phyloP scores from a whole-genome alignment of 1,139 yeast species.

The Protomyces lactucae-debilis region DNA sequence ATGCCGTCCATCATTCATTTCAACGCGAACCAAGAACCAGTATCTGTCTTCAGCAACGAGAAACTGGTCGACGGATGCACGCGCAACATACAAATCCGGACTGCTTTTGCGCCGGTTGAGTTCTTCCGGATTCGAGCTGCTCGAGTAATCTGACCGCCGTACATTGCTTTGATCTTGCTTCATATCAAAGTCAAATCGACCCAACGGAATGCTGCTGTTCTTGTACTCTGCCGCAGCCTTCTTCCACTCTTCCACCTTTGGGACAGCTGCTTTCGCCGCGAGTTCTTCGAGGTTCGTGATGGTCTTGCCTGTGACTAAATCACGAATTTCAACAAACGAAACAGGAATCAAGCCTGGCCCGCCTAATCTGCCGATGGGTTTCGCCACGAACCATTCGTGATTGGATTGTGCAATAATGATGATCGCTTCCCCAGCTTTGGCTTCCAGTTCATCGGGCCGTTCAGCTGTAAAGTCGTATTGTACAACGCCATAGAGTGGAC shows the following conservation, averaged over 20 bases:
- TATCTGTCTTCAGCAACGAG: constrained; percentile 80
- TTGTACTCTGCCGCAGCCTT: constrained; percentile 83
- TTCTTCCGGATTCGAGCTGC: neutral
- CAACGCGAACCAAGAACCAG: constrained; percentile 75
- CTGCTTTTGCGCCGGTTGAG: neutral
- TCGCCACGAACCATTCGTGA: constrained; percentile 95
- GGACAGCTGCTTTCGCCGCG: constrained; percentile 63
- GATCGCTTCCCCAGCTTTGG: constrained; percentile 78
- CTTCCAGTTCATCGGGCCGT: constrained; percentile 78
- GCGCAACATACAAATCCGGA: constrained; percentile 48
- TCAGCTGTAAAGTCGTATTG: constrained; percentile 85
- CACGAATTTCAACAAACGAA: constrained; percentile 78
- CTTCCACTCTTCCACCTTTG: constrained; percentile 96
- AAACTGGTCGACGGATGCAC: constrained; percentile 62
- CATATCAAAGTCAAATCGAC: constrained; percentile 43
- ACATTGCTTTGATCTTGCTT: neutral
- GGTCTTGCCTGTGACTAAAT: constrained; percentile 59
- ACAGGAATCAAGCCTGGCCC: constrained; percentile 97
- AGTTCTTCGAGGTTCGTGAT: constrained; percentile 46
- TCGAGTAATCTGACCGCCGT: constrained; percentile 1
- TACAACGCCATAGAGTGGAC: constrained; percentile 58
- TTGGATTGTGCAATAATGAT: constrained; percentile 94
- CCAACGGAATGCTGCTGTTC: constrained; percentile 81
- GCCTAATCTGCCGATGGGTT: constrained; percentile 88
- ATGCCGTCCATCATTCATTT: constrained; percentile 60